Evolutionary conservation across 1,139 yeast genomes (phyloP).

Genomic region (Yamadazyma dushanensis): DNA sequence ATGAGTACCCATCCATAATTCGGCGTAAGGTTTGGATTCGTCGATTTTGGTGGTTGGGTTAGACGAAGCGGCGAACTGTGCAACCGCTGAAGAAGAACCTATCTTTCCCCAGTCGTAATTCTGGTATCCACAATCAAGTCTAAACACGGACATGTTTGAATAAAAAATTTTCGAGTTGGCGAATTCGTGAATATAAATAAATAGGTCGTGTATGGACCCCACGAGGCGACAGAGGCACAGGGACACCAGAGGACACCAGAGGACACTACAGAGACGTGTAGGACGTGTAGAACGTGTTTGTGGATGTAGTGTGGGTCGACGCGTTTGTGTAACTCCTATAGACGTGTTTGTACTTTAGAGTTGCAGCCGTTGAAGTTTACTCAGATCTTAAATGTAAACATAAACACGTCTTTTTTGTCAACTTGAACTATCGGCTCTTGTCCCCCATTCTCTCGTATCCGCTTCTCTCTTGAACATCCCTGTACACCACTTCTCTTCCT

Average conservation of each 20-base stretch:
- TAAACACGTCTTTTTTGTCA: no score
- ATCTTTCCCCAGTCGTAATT: constrained; percentile 87
- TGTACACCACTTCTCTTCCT: no score
- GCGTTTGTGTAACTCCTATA: not conserved
- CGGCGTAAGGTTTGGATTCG: constrained; percentile 80
- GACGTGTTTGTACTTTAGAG: no score
- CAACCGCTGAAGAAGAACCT: constrained; percentile 84
- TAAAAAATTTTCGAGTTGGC: not conserved
- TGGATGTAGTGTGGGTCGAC: no score
- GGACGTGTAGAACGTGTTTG: no score
- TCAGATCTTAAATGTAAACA: no score
- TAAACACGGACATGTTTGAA: constrained; percentile 27
- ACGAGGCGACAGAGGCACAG: no score
- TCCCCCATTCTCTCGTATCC: no score
- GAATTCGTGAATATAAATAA: constrained; percentile 2
- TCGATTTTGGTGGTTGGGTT: constrained; percentile 61
- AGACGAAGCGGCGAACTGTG: constrained; percentile 75
- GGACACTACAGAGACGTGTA: not conserved
- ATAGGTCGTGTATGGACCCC: no score
- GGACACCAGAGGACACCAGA: not conserved
- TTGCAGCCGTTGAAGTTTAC: no score
- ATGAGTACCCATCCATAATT: constrained; percentile 99
- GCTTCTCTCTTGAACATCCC: no score
- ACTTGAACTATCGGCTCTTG: no score
- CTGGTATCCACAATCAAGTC: constrained; percentile 60